Evolutionary conservation across 2,329 filamentous ascomycete species (phyloP).

Genomic region (Basipetospora chlamydospora): DNA sequence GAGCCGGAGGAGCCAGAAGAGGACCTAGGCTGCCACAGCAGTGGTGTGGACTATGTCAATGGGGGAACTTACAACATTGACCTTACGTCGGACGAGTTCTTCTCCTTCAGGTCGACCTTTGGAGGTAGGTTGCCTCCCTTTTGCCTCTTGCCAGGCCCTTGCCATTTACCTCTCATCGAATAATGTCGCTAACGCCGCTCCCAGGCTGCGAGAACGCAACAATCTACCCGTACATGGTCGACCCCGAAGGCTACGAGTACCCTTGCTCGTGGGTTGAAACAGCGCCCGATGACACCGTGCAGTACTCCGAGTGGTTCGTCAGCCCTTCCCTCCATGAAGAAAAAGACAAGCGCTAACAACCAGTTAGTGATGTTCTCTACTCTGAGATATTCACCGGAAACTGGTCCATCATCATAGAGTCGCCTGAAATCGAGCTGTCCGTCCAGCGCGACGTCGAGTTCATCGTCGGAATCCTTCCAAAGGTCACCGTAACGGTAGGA

Average conservation of each 20-base stretch:
- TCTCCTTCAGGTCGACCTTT: slow-evolving; percentile 5
- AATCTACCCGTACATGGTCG: slow-evolving; percentile 3
- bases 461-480: slow-evolving; percentile 2
- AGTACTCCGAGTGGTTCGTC: slow-evolving; percentile 6
- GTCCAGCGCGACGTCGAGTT: slow-evolving; percentile 5
- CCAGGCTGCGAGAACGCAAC: slow-evolving; percentile 3
- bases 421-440: background rate
- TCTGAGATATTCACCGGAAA: slow-evolving; percentile 5
- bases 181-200: background rate
- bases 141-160: no score
- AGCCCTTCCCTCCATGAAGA: background rate
- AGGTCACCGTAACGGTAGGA: slow-evolving; percentile 1
- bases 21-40: slow-evolving; percentile 1
- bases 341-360: background rate
- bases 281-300: background rate
- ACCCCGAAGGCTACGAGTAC: slow-evolving; percentile 5
- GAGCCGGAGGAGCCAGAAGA: slow-evolving; percentile 3
- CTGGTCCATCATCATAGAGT: slow-evolving; percentile 5
- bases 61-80: slow-evolving; percentile 6
- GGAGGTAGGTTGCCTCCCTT: background rate
- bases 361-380: slow-evolving; percentile 4
- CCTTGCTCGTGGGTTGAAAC: slow-evolving; percentile 1
- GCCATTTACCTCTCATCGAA: background rate
- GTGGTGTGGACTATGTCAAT: slow-evolving; percentile 3
- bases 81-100: slow-evolving; percentile 3